These are phyloP conservation scores for Alternaria arbusti DNA, from an alignment of 2,329 filamentous ascomycete species.

Conservation along the genomic window DNA sequence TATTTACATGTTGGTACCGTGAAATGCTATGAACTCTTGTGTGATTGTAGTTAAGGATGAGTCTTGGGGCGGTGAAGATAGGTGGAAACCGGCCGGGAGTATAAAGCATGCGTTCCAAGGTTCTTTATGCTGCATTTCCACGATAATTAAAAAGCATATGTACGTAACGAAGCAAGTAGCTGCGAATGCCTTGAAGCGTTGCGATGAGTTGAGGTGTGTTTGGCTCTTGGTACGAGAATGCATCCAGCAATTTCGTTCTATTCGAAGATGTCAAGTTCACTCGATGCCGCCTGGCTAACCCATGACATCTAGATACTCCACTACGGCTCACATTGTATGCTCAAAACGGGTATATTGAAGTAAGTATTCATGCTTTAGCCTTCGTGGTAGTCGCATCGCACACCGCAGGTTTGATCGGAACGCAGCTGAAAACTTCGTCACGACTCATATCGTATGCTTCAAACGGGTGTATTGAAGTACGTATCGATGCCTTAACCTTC, in stretches of 20 bases:
- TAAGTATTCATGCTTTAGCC: too few species aligned
- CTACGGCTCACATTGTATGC: not conserved
- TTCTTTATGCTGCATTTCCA: not conserved
- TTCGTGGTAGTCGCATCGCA: too few species aligned
- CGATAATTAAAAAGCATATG: rapidly evolving
- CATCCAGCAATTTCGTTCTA: not conserved
- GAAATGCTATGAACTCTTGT: not conserved
- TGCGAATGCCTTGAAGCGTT: not conserved
- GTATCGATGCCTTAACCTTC: not conserved
- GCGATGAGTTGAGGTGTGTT: not conserved
- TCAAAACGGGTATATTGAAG: too few species aligned
- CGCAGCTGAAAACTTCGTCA: too few species aligned
- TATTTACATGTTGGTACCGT: not conserved
- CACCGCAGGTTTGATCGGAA: too few species aligned
- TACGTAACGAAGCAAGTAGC: not conserved
- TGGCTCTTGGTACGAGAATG: not conserved
- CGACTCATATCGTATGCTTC: too few species aligned
- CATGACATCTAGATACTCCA: not conserved
- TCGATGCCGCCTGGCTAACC: not conserved
- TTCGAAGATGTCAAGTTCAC: not conserved
- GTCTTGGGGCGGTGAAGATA: not conserved
- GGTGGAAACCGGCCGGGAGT: not conserved
- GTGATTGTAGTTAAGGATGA: not conserved
- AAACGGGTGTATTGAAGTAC: not conserved
- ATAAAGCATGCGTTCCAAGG: not conserved